phyloP scores from a whole-genome alignment of 1,284 basidiomycete genomes.

The Mycena sp. region DNA sequence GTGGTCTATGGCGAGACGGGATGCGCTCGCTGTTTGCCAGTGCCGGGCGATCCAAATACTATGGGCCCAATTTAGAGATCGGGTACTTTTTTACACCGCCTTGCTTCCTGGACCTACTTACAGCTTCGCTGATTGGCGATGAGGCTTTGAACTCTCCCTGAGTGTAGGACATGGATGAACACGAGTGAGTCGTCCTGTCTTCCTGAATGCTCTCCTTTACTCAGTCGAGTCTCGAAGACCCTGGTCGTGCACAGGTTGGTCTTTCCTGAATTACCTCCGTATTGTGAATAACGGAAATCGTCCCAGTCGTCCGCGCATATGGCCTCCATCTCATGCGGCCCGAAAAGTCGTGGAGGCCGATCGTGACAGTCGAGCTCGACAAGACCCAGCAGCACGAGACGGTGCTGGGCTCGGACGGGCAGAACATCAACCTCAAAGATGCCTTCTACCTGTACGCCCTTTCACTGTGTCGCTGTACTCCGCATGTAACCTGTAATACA shows the following conservation, averaged over 20 bases:
- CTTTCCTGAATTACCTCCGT: not conserved
- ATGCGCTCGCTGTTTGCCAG: too few species aligned
- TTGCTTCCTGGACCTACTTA: too few species aligned
- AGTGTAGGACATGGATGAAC: constrained; percentile 1
- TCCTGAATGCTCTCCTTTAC: not conserved
- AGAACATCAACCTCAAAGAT: constrained; percentile 70
- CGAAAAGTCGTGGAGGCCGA: constrained; percentile 69
- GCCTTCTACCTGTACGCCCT: constrained; percentile 59
- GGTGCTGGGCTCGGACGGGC: constrained; percentile 69
- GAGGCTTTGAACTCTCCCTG: constrained; percentile 7
- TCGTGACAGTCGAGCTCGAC: constrained; percentile 65
- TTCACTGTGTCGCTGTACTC: not conserved
- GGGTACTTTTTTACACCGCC: too few species aligned
- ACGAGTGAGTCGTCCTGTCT: constrained; percentile 5
- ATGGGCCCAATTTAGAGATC: too few species aligned
- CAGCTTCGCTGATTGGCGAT: not conserved
- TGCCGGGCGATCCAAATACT: too few species aligned
- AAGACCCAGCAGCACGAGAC: constrained; percentile 57
- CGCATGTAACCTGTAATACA: not conserved
- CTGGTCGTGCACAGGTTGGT: constrained; percentile 19
- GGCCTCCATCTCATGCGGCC: constrained; percentile 56
- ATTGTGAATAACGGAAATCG: not conserved
- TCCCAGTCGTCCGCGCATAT: constrained; percentile 54
- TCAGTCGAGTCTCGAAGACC: not conserved
- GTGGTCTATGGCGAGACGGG: too few species aligned